Evolutionary conservation across 31 red algal genomes (phyloP).

Genomic region (Bonnemaisonia californica): DNA sequence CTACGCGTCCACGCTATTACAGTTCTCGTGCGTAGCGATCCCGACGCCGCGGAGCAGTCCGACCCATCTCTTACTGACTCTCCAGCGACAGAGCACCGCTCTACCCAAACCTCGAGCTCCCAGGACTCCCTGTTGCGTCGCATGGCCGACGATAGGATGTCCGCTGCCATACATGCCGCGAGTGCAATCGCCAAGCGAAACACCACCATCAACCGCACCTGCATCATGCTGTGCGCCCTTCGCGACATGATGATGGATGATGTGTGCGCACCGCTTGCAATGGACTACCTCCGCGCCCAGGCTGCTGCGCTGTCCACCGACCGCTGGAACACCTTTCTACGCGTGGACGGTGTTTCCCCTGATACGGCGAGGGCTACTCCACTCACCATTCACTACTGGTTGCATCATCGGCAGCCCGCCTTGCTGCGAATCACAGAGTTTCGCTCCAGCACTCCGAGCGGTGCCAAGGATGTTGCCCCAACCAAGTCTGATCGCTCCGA

Average conservation of each 20-base stretch:
- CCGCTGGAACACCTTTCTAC: constrained; percentile 34
- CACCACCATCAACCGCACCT: constrained; percentile 12
- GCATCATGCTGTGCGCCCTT: constrained; percentile 63
- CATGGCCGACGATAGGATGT: constrained; percentile 66
- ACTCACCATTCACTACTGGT: constrained; percentile 63
- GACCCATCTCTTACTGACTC: neutral
- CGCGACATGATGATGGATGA: constrained; percentile 78
- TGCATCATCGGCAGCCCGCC: constrained; percentile 48
- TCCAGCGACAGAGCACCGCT: neutral
- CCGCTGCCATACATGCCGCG: constrained; percentile 42
- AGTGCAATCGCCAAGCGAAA: constrained; percentile 16
- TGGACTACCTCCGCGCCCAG: constrained; percentile 53
- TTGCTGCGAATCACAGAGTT: constrained; percentile 40
- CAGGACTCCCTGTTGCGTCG: constrained; percentile 58
- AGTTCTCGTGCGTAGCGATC: constrained; percentile 35
- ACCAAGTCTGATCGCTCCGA: neutral
- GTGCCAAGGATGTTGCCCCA: neutral
- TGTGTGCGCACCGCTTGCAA: constrained; percentile 63
- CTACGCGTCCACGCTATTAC: constrained; percentile 57
- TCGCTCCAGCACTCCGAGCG: neutral
- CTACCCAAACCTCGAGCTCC: neutral
- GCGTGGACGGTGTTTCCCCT: constrained; percentile 30
- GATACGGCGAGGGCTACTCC: constrained; percentile 31
- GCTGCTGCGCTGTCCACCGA: constrained; percentile 37
- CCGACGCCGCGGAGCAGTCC: constrained; percentile 35